phyloP scores from a whole-genome alignment of 2,329 filamentous ascomycete genomes.

The Onygenales sp. region DNA sequence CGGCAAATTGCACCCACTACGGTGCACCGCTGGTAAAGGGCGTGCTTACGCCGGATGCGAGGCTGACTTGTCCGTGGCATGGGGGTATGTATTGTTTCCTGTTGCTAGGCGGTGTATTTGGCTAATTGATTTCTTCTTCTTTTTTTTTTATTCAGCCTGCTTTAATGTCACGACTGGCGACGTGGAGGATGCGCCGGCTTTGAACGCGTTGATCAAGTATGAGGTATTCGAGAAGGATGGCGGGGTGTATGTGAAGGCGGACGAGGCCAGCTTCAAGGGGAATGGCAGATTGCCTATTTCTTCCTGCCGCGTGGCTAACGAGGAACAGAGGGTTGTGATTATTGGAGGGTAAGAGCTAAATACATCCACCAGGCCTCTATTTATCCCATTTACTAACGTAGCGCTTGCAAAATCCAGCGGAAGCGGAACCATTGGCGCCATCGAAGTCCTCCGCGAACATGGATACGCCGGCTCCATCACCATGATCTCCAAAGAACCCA shows the following conservation, averaged over 20 bases:
- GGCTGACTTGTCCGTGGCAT: conserved; percentile 92
- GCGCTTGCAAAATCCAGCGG: conserved; percentile 42
- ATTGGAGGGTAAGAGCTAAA: conserved; percentile 54
- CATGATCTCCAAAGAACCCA: conserved; percentile 72
- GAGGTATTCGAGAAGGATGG: conserved; percentile 72
- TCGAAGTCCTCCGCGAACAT: conserved; percentile 73
- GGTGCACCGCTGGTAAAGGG: conserved; percentile 83
- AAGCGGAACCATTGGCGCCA: conserved; percentile 68
- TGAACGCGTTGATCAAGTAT: conserved; percentile 78
- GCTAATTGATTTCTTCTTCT: conserved; percentile 6
- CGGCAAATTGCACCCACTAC: conserved; percentile 80
- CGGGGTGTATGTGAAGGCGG: conserved; percentile 72
- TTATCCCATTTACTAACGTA: not conserved
- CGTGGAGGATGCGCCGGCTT: conserved; percentile 86
- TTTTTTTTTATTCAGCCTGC: conserved; percentile 53
- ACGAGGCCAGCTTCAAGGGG: conserved; percentile 67
- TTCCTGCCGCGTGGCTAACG: conserved; percentile 52
- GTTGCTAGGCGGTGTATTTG: not conserved
- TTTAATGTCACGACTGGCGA: conserved; percentile 86
- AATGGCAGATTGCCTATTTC: conserved; percentile 65
- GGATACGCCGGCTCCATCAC: conserved; percentile 75
- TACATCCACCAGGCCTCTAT: not conserved
- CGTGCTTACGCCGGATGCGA: conserved; percentile 69
- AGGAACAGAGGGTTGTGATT: conserved; percentile 63
- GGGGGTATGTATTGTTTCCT: conserved; percentile 53